These are phyloP conservation scores for Colletotrichum somersetense DNA, from an alignment of 2,329 filamentous ascomycete genomes.

Conservation along the genomic window DNA sequence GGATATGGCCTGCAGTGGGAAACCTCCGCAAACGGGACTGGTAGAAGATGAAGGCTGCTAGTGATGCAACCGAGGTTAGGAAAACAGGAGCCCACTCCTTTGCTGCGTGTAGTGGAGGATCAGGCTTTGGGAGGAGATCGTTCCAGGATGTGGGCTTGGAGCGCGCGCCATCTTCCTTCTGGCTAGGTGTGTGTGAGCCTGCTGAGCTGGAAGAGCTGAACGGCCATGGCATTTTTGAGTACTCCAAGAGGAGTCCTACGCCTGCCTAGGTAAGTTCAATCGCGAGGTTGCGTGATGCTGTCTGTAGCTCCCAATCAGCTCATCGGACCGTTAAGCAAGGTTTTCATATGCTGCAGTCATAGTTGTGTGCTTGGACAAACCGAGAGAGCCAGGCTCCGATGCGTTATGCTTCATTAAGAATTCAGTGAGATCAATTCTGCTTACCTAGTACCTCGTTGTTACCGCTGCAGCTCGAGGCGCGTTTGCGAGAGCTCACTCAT, in stretches of 20 bases:
- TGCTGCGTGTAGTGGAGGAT: constrained; percentile 64
- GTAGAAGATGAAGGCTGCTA: constrained; percentile 72
- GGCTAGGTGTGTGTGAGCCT: background rate
- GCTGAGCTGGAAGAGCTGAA: constrained; percentile 43
- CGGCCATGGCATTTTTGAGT: constrained; percentile 50
- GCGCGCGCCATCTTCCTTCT: constrained; percentile 45
- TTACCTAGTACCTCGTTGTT: constrained; percentile 16
- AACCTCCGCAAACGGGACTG: constrained; percentile 86
- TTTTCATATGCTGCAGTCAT: background rate
- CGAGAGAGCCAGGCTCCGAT: background rate
- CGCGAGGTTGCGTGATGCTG: background rate
- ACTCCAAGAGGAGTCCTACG: constrained; percentile 28
- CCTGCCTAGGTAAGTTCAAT: constrained; percentile 22
- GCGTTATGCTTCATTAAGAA: background rate
- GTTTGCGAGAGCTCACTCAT: constrained; percentile 13
- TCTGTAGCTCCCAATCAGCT: constrained; percentile 26
- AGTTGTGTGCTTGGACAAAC: background rate
- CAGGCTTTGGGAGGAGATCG: constrained; percentile 38
- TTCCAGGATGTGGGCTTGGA: constrained; percentile 44
- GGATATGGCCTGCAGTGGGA: constrained; percentile 80
- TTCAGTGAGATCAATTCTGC: background rate
- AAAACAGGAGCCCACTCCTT: constrained; percentile 61
- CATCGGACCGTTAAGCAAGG: background rate
- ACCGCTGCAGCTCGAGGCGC: constrained; percentile 4
- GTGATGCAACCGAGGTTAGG: constrained; percentile 63